Conservation (phyloP, 345 rosid genomes). For the Linum tenue region DNA sequence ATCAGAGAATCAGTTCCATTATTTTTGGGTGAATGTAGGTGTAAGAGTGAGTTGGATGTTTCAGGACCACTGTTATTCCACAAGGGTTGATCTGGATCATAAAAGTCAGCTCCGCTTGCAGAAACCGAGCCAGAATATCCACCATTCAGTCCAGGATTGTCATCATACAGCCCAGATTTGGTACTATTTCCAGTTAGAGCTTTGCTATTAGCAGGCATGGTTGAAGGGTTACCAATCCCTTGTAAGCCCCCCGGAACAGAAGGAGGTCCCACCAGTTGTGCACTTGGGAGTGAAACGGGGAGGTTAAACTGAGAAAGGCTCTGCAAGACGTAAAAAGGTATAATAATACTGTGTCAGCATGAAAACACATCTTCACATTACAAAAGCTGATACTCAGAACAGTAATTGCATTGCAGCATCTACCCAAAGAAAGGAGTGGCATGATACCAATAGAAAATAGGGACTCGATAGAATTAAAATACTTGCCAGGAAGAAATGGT, state of each 20-base stretch:
- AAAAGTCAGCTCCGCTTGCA: constrained; percentile 63
- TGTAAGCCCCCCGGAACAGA: constrained; percentile 43
- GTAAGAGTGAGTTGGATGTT: constrained; percentile 42
- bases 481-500: no score
- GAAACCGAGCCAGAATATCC: constrained; percentile 35
- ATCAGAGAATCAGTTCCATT: constrained; percentile 45
- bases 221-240: constrained; percentile 43
- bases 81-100: constrained; percentile 98
- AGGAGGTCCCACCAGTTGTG: constrained; percentile 52
- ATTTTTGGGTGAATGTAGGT: constrained; percentile 40
- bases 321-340: constrained; percentile 29
- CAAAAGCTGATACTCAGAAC: no score
- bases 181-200: constrained; percentile 33
- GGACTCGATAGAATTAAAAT: no score
- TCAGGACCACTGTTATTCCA: constrained; percentile 75
- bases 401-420: neutral
- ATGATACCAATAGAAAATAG: neutral
- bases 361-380: neutral
- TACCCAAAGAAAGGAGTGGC: neutral
- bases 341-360: neutral
- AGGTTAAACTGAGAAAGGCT: constrained; percentile 97
- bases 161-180: constrained; percentile 50
- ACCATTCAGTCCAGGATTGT: constrained; percentile 47
- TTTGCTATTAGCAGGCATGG: constrained; percentile 37
- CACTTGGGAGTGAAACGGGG: constrained; percentile 79